A percentile compares a stretch with the other conserved stretches of the same genome.
phyloP scores from a whole-genome alignment of 345 rosid genomes.

The Alliaria petiolata region DNA sequence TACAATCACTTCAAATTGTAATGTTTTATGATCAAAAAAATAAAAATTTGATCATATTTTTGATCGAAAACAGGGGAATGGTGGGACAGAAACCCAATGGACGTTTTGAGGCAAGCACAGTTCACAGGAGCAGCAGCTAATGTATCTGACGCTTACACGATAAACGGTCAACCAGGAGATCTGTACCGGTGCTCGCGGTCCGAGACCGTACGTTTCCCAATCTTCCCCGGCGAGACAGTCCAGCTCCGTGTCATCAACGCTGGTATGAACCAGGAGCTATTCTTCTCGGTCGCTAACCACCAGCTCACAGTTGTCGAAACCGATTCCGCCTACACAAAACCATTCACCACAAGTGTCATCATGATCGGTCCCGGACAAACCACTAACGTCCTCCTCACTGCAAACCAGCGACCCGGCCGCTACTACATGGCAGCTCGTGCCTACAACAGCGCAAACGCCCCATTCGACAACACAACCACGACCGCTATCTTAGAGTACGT shows the following conservation, averaged over 20 bases:
- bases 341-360: slow-evolving; percentile 57
- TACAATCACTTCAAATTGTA: neutral
- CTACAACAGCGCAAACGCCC: slow-evolving; percentile 47
- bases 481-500: slow-evolving; percentile 72
- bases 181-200: slow-evolving; percentile 68
- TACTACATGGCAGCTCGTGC: slow-evolving; percentile 87
- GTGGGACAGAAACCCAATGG: slow-evolving; percentile 83
- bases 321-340: slow-evolving; percentile 60
- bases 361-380: slow-evolving; percentile 69
- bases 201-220: slow-evolving; percentile 33
- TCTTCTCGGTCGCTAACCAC: slow-evolving; percentile 63
- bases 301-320: slow-evolving; percentile 55
- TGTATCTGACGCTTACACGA: slow-evolving; percentile 82
- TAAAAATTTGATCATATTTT: neutral
- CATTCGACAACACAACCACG: slow-evolving; percentile 85
- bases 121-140: slow-evolving; percentile 70
- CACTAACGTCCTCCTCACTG: slow-evolving; percentile 55
- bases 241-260: slow-evolving; percentile 71
- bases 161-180: slow-evolving; percentile 95
- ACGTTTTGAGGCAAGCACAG: slow-evolving; percentile 47
- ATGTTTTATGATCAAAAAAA: neutral
- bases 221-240: slow-evolving; percentile 49
- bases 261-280: slow-evolving; percentile 66
- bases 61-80: slow-evolving; percentile 59
- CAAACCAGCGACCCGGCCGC: slow-evolving; percentile 45